Evolutionary conservation across 805 yeast species (phyloP).

Genomic region (Maudiozyma barnettii): DNA sequence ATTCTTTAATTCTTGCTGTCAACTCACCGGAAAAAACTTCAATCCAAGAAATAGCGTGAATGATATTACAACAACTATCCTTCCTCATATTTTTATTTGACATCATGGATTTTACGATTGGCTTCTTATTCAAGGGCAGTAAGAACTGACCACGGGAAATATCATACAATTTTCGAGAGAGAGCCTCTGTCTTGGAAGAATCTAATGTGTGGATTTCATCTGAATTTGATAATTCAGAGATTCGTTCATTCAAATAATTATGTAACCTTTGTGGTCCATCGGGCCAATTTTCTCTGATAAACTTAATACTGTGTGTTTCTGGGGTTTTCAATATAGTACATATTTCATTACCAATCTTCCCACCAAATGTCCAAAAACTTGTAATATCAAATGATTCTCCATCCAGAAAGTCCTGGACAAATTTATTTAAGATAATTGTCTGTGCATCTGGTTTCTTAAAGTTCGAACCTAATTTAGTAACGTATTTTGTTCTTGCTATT

Average conservation of each 20-base stretch:
- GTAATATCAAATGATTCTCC: slow-evolving; percentile 45
- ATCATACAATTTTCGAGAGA: slow-evolving; percentile 48
- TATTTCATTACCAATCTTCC: slow-evolving; percentile 65
- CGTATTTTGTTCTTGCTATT: slow-evolving; percentile 58
- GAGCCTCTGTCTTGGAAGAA: slow-evolving; percentile 34
- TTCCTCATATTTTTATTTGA: slow-evolving; percentile 73
- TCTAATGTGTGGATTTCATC: slow-evolving; percentile 15
- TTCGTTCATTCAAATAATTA: slow-evolving; percentile 11
- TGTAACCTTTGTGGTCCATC: slow-evolving; percentile 29
- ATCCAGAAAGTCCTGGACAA: slow-evolving; percentile 44
- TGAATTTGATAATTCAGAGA: not conserved
- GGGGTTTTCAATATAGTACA: slow-evolving; percentile 43
- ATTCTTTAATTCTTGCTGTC: slow-evolving; percentile 56
- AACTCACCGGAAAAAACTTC: slow-evolving; percentile 77
- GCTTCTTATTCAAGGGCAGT: slow-evolving; percentile 47
- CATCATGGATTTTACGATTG: slow-evolving; percentile 75
- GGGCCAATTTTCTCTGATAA: slow-evolving; percentile 42
- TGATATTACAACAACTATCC: slow-evolving; percentile 38
- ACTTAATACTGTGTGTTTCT: slow-evolving; percentile 37
- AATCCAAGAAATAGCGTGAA: slow-evolving; percentile 69
- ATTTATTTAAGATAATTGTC: slow-evolving; percentile 51
- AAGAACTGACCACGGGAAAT: slow-evolving; percentile 55
- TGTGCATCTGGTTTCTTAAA: slow-evolving; percentile 79
- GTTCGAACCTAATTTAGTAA: slow-evolving; percentile 85
- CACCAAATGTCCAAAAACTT: slow-evolving; percentile 88